Evolutionary conservation across 768 basidiomycete species (phyloP), one percentile per base, ranked within the genome.

Genomic region (Chalciporus pseudorubinellus): DNA sequence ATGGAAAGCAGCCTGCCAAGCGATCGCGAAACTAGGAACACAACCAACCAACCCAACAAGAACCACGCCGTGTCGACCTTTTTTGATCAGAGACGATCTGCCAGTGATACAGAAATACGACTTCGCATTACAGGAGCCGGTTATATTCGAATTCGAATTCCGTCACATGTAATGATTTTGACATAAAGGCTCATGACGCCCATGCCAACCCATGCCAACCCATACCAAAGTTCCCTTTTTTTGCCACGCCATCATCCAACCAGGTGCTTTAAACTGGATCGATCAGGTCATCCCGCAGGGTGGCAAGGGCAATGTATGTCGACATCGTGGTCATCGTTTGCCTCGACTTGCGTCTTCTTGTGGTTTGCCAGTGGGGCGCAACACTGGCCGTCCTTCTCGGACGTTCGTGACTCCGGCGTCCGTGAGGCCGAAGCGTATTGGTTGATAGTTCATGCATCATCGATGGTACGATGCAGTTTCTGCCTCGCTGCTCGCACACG

Each of bases 381-480:
- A 55, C 29, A 14, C n/a, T 19, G 21, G 31, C 51, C 49, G 49
- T 45, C 50, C 58, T 57, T 57, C 42, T 62, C 53, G 62, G 56
- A 21, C 4, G 29, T 11, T 31, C 29, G 13, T 28, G 26, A 4
- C 26, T 28, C n/a, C n/a, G n/a, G n/a, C n/a, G 28, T 14, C 48
- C 22, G 41, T 31, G 18, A 14, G 46, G 45, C 26, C 44, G 29
- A 52, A 36, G 50, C 33, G 44, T 10, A 65, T 57, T 55, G 58
- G 58, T 6, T 40, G 61, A 63, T 52, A 61, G 58, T 9, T 40
- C 55, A 63, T 51, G 58, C 44, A 57, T 60, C 58, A 51, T 40
- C 34, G n/a, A n/a, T 36, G 31, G 38, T 12, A 43, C 39, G 42
- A 56, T 46, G 36, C 44, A 5, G 10, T 45, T 29, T 11, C n/a